A percentile compares a stretch with the other conserved stretches of the same genome.
Evolutionary conservation across 2,329 filamentous ascomycete genomes (phyloP).

Genomic region (Cladosporium sp.): DNA sequence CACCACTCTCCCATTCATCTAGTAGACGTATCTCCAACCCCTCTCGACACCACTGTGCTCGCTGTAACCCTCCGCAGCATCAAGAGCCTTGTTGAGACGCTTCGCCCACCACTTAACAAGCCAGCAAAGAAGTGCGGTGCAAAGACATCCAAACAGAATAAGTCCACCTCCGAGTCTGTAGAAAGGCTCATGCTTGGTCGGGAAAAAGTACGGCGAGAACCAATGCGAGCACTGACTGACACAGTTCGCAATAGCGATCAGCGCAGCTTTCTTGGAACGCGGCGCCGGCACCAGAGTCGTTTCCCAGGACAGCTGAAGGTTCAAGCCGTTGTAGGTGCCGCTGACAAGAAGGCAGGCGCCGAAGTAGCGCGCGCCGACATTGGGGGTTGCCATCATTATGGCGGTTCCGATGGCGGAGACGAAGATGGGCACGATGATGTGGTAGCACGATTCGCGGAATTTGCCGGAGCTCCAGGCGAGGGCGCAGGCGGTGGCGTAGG

Average conservation of each 20-base stretch:
- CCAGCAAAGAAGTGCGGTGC: conserved; percentile 20
- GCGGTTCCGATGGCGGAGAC: conserved; percentile 23
- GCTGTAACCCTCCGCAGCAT: conserved; percentile 20
- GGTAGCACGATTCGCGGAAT: conserved; percentile 28
- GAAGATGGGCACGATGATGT: conserved; percentile 26
- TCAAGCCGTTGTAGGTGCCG: conserved; percentile 37
- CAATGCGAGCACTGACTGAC: conserved; percentile 38
- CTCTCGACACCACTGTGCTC: conserved; percentile 27
- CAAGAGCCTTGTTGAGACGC: conserved; percentile 27
- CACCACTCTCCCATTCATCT: background rate
- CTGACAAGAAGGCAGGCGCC: conserved; percentile 28
- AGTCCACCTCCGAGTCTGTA: conserved; percentile 18
- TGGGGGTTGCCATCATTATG: conserved; percentile 29
- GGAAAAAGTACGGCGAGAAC: conserved; percentile 39
- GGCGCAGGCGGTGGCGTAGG: conserved; percentile 25
- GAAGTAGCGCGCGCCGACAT: conserved; percentile 30
- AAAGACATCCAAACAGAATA: conserved; percentile 27
- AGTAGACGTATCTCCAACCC: conserved; percentile 28
- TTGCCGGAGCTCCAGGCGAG: conserved; percentile 28
- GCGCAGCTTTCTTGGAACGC: conserved; percentile 38
- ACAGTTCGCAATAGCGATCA: conserved; percentile 42
- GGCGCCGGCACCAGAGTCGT: conserved; percentile 39
- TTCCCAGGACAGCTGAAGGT: conserved; percentile 41
- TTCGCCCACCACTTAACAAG: conserved; percentile 24
- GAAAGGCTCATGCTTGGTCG: conserved; percentile 7